Evolutionary conservation across 2,329 filamentous ascomycete species (phyloP), one percentile per base, ranked within the genome.

Genomic region (Nannizziopsis barbatae): DNA sequence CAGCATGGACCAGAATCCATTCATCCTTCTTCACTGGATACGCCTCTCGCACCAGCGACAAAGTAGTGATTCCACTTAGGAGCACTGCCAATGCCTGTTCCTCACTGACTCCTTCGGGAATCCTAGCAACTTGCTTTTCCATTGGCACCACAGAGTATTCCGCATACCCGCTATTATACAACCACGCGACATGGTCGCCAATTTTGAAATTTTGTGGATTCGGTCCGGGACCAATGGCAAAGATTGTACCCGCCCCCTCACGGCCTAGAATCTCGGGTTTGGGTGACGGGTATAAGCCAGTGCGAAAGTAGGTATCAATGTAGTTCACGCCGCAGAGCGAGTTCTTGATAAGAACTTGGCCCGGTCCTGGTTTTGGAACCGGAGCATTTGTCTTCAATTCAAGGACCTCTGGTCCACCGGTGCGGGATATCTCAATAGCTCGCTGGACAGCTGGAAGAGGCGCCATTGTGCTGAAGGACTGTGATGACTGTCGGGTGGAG

Each of bases 231-330:
- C 79, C 79, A 2, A 77, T 60, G 22, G 81, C 72, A 36, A 81
- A 79, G 54, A 95, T 69, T 36, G 75, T 80, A 52, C 89, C 88
- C 50, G 79, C 76, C 51, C 75, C 85, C 71, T 95, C 89, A 58
- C 83, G 82, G 53, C 89, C 88, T 15, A 90, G 81, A 44, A 82
- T 80, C 58, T 84, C 76, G 3, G 88, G 89, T 57, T 84, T 79
- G 1, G 70, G 63, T 0, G 83, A 75, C 1, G 80, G 71, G 72
- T 95, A 95, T 44, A 94, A 77, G 9, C 89, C 89, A 10, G 76
- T 80, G 63, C 89, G 86, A 76, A 89, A 93, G 69, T 95, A 94
- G 35, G 77, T 94, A 67, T 95, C 89, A 60, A 95, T 93, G 69
- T 77, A 95, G 69, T 95, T 95, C 52, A 95, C 72, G 51, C 88